Evolutionary conservation across 148 eudicot genomes (phyloP).

Genomic region (Polygonum aviculare): DNA sequence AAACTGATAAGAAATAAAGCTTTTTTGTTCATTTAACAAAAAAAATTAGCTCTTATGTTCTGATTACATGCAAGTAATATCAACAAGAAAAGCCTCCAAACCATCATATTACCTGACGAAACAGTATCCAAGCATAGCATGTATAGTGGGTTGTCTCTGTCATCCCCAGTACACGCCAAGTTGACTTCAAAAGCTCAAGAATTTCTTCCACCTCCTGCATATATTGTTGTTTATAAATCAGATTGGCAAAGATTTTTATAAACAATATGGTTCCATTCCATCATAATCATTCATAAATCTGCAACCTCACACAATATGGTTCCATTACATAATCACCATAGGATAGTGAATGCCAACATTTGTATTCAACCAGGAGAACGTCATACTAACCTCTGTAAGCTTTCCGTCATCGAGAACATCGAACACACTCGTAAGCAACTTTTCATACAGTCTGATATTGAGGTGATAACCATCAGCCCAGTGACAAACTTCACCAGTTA

Average conservation of each 20-base stretch:
- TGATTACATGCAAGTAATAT: background rate
- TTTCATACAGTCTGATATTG: constrained; percentile 91
- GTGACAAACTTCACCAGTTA: constrained; percentile 98
- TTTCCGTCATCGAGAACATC: constrained; percentile 97
- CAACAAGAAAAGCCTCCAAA: background rate
- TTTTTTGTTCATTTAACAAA: background rate
- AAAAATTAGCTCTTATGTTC: background rate
- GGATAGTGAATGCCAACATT: background rate
- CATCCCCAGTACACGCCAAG: constrained; percentile 90
- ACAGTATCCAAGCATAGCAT: constrained; percentile 92
- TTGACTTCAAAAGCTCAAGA: constrained; percentile 92
- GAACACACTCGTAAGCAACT: constrained; percentile 86
- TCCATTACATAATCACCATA: constrained; percentile 1
- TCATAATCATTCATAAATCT: background rate
- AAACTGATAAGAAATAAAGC: background rate
- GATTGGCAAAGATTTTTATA: background rate
- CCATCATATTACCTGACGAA: constrained; percentile 74
- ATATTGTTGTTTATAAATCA: constrained; percentile 3
- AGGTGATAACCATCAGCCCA: constrained; percentile 99
- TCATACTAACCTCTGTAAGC: constrained; percentile 78
- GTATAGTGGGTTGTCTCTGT: constrained; percentile 93
- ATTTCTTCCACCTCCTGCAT: constrained; percentile 90
- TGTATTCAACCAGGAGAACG: background rate
- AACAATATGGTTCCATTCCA: background rate
- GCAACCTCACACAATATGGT: background rate